Evolutionary conservation across 2,329 filamentous ascomycete species (phyloP).

Genomic region (Talaromyces piceae): DNA sequence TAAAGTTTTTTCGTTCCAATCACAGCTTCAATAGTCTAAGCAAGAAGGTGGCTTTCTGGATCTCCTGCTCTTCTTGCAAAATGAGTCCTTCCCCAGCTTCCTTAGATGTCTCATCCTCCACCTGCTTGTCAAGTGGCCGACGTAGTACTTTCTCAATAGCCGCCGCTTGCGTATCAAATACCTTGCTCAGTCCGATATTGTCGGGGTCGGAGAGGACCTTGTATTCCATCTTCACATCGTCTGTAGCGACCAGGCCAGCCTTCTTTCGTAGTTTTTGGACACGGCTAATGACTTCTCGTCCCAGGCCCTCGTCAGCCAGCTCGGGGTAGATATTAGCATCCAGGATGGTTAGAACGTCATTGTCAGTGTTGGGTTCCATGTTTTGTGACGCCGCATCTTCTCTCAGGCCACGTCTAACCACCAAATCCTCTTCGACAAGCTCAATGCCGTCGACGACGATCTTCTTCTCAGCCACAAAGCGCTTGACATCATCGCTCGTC

Average conservation of each 20-base stretch:
- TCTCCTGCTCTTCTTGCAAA: conserved; percentile 74
- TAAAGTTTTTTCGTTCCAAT: conserved; percentile 15
- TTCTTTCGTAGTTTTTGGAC: conserved; percentile 92
- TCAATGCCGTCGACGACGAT: conserved; percentile 81
- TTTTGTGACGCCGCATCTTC: conserved; percentile 63
- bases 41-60: conserved; percentile 74
- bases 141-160: conserved; percentile 71
- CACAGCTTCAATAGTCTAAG: conserved; percentile 68
- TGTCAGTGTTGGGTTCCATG: conserved; percentile 80
- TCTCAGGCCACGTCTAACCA: conserved; percentile 71
- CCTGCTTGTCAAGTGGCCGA: conserved; percentile 65
- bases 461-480: conserved; percentile 64
- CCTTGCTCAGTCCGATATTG: conserved; percentile 60
- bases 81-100: conserved; percentile 56
- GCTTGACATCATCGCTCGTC: conserved; percentile 71
- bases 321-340: conserved; percentile 76
- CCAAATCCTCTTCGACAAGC: conserved; percentile 73
- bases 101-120: conserved; percentile 51
- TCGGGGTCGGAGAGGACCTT: conserved; percentile 72
- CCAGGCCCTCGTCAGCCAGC: conserved; percentile 79
- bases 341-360: conserved; percentile 86
- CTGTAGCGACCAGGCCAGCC: conserved; percentile 79
- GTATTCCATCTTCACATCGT: conserved; percentile 95
- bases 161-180: conserved; percentile 60
- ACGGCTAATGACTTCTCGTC: conserved; percentile 84